Evolutionary conservation across 2,329 filamentous ascomycete species (phyloP).

Genomic region (Aspergillus chevalieri): DNA sequence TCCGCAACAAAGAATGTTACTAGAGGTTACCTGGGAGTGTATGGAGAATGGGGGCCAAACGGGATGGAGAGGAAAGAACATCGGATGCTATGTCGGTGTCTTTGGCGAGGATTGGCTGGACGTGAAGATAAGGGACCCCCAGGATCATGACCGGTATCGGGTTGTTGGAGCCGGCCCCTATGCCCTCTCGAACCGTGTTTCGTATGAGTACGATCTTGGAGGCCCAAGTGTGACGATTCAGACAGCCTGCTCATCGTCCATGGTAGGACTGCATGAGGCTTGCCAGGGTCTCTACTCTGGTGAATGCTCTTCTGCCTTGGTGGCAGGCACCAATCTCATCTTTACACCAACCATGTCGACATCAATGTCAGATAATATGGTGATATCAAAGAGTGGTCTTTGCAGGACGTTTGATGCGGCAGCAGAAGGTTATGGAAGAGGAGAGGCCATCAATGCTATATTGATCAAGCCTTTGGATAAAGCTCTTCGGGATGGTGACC

Average conservation of each 20-base stretch:
- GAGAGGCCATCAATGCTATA: slow-evolving; percentile 1
- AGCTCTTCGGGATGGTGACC: background rate
- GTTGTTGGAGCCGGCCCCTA: slow-evolving; percentile 4
- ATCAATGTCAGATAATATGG: background rate
- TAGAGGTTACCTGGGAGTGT: slow-evolving; percentile 25
- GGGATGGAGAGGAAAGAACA: slow-evolving; percentile 20
- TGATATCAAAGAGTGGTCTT: background rate
- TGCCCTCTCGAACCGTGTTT: slow-evolving; percentile 9
- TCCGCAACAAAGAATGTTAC: slow-evolving; percentile 23
- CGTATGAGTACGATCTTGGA: slow-evolving; percentile 20
- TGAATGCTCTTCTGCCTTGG: slow-evolving; percentile 23
- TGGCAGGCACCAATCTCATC: slow-evolving; percentile 25
- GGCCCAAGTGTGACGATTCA: slow-evolving; percentile 29
- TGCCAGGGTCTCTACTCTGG: slow-evolving; percentile 17
- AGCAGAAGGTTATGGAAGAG: background rate
- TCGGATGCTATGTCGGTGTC: slow-evolving; percentile 16
- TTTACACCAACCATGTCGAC: background rate
- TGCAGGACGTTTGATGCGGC: slow-evolving; percentile 1
- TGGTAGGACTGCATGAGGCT: slow-evolving; percentile 29
- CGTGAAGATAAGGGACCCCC: slow-evolving; percentile 5
- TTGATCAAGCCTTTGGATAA: background rate
- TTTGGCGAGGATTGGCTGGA: slow-evolving; percentile 16
- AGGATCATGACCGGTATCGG: slow-evolving; percentile 1
- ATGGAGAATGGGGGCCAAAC: slow-evolving; percentile 22
- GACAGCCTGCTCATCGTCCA: slow-evolving; percentile 38